Evolutionary conservation across 1,284 basidiomycete species (phyloP).

Genomic region (Heliocybe sulcata): DNA sequence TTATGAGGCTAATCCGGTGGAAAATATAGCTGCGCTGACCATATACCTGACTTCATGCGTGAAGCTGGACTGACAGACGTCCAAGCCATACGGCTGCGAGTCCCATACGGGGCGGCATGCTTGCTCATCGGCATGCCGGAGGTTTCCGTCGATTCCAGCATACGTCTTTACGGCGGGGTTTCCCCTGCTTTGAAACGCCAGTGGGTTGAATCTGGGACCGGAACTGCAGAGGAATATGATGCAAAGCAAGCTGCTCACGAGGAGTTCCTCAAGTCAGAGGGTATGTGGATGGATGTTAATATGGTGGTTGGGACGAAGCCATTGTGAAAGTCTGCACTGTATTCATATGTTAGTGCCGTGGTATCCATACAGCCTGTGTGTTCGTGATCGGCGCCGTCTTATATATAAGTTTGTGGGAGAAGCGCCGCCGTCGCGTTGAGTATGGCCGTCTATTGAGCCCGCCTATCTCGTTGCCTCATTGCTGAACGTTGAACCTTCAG

Average conservation of each 20-base stretch:
- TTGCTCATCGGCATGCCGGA: background rate
- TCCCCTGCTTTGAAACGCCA: background rate
- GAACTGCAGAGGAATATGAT: background rate
- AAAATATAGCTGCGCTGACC: background rate
- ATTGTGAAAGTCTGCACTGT: too few species aligned
- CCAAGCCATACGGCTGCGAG: background rate
- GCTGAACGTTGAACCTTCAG: too few species aligned
- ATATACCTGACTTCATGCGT: background rate
- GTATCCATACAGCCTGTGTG: too few species aligned
- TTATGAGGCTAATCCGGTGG: background rate
- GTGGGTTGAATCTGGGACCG: background rate
- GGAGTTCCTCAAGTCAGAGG: background rate
- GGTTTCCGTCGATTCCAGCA: background rate
- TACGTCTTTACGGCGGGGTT: background rate
- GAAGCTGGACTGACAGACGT: background rate
- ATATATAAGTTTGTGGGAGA: too few species aligned
- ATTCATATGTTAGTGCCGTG: too few species aligned
- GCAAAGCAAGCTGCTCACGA: background rate
- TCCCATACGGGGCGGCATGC: background rate
- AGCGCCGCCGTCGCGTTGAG: too few species aligned
- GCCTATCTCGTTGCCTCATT: too few species aligned
- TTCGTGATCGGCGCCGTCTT: too few species aligned
- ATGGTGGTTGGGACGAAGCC: background rate
- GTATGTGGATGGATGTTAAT: background rate
- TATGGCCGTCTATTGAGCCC: too few species aligned